Evolutionary conservation across 805 yeast genomes (phyloP).

Genomic region (Naumovozyma baii): DNA sequence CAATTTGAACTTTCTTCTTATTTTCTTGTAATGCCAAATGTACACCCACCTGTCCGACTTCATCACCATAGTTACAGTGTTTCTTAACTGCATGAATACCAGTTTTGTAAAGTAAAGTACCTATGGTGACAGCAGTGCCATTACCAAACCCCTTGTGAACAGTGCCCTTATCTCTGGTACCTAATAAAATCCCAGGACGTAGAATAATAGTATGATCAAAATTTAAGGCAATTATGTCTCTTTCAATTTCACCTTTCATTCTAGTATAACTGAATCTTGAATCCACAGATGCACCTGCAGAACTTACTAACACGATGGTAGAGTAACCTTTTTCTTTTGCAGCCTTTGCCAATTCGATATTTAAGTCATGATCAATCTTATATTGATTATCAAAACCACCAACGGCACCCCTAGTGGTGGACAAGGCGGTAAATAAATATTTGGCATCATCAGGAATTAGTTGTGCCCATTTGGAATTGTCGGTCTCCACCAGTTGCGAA

Average conservation of each 20-base stretch:
- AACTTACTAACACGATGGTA: slow-evolving; percentile 58
- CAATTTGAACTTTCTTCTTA: slow-evolving; percentile 23
- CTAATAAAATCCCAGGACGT: slow-evolving; percentile 68
- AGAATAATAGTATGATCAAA: slow-evolving; percentile 68
- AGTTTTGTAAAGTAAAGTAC: slow-evolving; percentile 29
- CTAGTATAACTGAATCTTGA: slow-evolving; percentile 54
- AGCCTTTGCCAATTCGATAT: slow-evolving; percentile 56
- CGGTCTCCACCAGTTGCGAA: slow-evolving; percentile 35
- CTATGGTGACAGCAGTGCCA: slow-evolving; percentile 27
- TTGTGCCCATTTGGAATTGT: slow-evolving; percentile 43
- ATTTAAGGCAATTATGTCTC: slow-evolving; percentile 48
- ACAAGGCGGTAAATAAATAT: slow-evolving; percentile 55
- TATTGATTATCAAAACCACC: slow-evolving; percentile 65
- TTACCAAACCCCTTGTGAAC: slow-evolving; percentile 33
- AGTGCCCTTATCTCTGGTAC: slow-evolving; percentile 39
- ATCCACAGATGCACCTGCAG: slow-evolving; percentile 49
- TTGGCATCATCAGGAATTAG: slow-evolving; percentile 31
- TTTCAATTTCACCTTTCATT: slow-evolving; percentile 71
- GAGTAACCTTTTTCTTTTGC: slow-evolving; percentile 63
- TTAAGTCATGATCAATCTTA: slow-evolving; percentile 66
- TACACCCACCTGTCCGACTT: slow-evolving; percentile 52
- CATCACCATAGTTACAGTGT: slow-evolving; percentile 53
- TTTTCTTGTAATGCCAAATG: slow-evolving; percentile 30
- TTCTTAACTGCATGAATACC: slow-evolving; percentile 25
- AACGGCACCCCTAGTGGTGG: slow-evolving; percentile 64